Percentiles rank a stretch among this genome's conserved stretches.
Evolutionary conservation across 1,139 yeast species (phyloP).

Genomic region (Insectozyma bohioensis): DNA sequence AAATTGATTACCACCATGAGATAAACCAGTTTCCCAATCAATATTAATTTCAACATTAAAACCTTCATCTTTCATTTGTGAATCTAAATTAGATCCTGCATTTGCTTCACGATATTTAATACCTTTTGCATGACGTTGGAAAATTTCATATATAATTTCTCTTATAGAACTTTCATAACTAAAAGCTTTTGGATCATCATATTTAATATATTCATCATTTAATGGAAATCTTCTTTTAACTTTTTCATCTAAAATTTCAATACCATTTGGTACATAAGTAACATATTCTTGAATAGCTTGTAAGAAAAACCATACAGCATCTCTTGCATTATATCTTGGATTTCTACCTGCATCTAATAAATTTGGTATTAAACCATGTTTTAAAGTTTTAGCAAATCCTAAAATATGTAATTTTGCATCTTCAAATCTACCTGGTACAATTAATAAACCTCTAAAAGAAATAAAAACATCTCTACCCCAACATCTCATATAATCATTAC

Average conservation of each 20-base stretch:
- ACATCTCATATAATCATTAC: constrained; percentile 88
- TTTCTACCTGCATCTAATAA: constrained; percentile 88
- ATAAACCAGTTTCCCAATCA: constrained; percentile 87
- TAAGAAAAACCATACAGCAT: constrained; percentile 93
- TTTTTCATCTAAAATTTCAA: constrained; percentile 61
- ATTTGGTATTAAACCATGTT: constrained; percentile 94
- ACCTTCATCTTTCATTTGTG: constrained; percentile 91
- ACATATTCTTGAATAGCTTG: constrained; percentile 87
- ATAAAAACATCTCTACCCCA: constrained; percentile 98
- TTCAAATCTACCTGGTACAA: constrained; percentile 74
- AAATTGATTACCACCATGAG: constrained; percentile 87
- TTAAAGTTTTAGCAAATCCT: constrained; percentile 86
- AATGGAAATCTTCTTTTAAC: constrained; percentile 85
- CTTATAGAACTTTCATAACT: constrained; percentile 65
- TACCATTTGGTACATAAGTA: constrained; percentile 66
- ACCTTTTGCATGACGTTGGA: constrained; percentile 84
- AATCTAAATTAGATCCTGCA: constrained; percentile 85
- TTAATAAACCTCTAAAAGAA: constrained; percentile 75
- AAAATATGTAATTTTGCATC: constrained; percentile 82
- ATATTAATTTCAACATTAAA: constrained; percentile 79
- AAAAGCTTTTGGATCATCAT: constrained; percentile 74
- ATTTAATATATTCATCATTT: constrained; percentile 75
- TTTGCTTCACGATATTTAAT: constrained; percentile 90
- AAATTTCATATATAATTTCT: constrained; percentile 79
- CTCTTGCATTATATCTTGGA: constrained; percentile 94